Base-by-base conservation (phyloP, 331 rosid genomes). In the Acacia pycnantha region DNA sequence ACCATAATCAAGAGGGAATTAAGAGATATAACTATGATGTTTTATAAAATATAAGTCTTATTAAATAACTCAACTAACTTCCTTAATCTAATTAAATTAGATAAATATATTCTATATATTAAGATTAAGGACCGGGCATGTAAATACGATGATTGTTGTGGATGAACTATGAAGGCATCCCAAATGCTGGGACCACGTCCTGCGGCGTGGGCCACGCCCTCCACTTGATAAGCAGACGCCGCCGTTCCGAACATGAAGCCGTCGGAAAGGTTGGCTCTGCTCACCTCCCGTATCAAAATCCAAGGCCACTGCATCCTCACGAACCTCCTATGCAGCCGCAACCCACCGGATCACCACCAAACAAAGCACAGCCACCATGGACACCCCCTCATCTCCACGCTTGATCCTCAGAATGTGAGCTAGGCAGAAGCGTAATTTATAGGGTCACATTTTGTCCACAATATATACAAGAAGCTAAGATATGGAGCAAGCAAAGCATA, bases 101-200 rank as follows among this genome's bases (percentile, higher is more conserved):
- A n/a, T n/a, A n/a, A n/a, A n/a, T n/a, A n/a, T n/a, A n/a, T n/a
- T n/a, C n/a, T n/a, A n/a, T n/a, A n/a, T n/a, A n/a, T n/a, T n/a
- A n/a, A n/a, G n/a, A n/a, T n/a, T n/a, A n/a, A n/a, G n/a, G n/a
- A n/a, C n/a, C n/a, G n/a, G n/a, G n/a, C n/a, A n/a, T n/a, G n/a
- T n/a, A n/a, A n/a, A n/a, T n/a, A n/a, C n/a, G n/a, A n/a, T n/a
- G 97, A 61, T 77, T 86, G 58, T 85, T 12, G 13, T 11, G 50
- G 62, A 93, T 43, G 77, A n/a, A n/a, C n/a, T n/a, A n/a, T n/a
- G n/a, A 93, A 95, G 11, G 26, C 85, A 29, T 95, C 98, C 98
- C 98, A 93, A 84, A 95, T 95, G 92, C 98, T 93, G 84, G 98
- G 98, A 6, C 98, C 98, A 80, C 96, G 96, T 3, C 98, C 97